Percentiles rank a stretch among this genome's conserved stretches.
These are phyloP conservation scores for Candida golubevii DNA, from an alignment of 805 yeast species.

Conservation along the genomic window DNA sequence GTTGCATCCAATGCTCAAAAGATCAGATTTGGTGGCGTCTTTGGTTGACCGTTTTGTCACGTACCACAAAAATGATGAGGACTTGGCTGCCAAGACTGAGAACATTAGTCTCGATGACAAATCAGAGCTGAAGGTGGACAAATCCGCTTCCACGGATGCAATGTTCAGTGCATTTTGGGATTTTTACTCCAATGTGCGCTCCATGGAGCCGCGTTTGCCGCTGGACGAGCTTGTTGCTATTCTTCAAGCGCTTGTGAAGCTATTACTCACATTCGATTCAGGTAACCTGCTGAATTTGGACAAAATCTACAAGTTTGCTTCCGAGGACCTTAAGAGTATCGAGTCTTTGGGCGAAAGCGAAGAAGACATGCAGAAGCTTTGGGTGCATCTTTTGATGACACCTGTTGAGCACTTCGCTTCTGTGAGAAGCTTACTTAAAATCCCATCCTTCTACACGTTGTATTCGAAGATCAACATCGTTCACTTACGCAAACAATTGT, in stretches of 20 bases:
- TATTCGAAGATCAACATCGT: conserved; percentile 47
- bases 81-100: conserved; percentile 19
- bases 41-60: conserved; percentile 68
- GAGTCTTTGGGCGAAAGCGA: conserved; percentile 2
- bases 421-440: conserved; percentile 37
- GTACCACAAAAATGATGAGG: conserved; percentile 32
- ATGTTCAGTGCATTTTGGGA: conserved; percentile 64
- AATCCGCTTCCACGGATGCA: conserved; percentile 18
- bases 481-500: conserved; percentile 51
- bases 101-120: conserved; percentile 1
- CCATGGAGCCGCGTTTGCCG: conserved; percentile 61
- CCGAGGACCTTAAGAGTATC: conserved; percentile 24
- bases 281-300: conserved; percentile 57
- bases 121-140: background rate
- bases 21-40: conserved; percentile 61
- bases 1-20: conserved; percentile 66
- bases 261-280: conserved; percentile 67
- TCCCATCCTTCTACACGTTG: conserved; percentile 51
- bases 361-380: conserved; percentile 25
- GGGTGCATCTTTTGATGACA: conserved; percentile 43
- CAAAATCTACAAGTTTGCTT: conserved; percentile 54
- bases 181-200: conserved; percentile 53
- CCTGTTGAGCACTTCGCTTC: conserved; percentile 46
- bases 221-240: conserved; percentile 61
- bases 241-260: conserved; percentile 58